Evolutionary conservation across 306 rosid genomes (phyloP).

Genomic region (Pachyrhizus erosus): DNA sequence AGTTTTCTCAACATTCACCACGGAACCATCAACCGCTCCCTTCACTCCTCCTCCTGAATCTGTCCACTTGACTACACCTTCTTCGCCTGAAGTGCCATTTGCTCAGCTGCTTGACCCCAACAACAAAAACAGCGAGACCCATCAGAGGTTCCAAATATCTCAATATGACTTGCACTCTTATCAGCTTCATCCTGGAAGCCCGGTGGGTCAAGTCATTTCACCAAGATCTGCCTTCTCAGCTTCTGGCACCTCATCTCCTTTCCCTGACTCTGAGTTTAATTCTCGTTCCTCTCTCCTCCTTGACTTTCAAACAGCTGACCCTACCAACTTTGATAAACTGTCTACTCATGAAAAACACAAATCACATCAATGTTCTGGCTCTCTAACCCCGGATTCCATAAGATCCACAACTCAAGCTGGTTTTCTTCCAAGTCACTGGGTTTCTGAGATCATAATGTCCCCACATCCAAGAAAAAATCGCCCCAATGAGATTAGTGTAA

Average conservation of each 20-base stretch:
- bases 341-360: slow-evolving; percentile 58
- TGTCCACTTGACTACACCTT: slow-evolving; percentile 89
- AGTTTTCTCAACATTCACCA: slow-evolving; percentile 86
- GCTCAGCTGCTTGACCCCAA: slow-evolving; percentile 80
- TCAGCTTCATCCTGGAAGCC: slow-evolving; percentile 95
- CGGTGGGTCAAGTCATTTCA: slow-evolving; percentile 84
- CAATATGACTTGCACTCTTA: slow-evolving; percentile 81
- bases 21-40: slow-evolving; percentile 64
- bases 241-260: slow-evolving; percentile 85
- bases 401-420: slow-evolving; percentile 44
- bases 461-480: slow-evolving; percentile 45
- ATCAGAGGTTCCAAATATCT: slow-evolving; percentile 66
- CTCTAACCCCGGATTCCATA: slow-evolving; percentile 51
- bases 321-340: slow-evolving; percentile 73
- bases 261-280: slow-evolving; percentile 67
- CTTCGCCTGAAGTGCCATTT: slow-evolving; percentile 98
- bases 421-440: slow-evolving; percentile 42
- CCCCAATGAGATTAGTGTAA: slow-evolving; percentile 38
- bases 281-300: slow-evolving; percentile 47
- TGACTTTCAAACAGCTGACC: slow-evolving; percentile 60
- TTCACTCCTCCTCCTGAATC: slow-evolving; percentile 95
- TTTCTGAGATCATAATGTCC: slow-evolving; percentile 46
- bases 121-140: slow-evolving; percentile 58
- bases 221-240: slow-evolving; percentile 88
- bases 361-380: slow-evolving; percentile 52